Percentiles rank a stretch among this genome's conserved stretches.
Evolutionary conservation across 2,329 filamentous ascomycete species (phyloP).

Genomic region (Dothiorella sarmentorum): DNA sequence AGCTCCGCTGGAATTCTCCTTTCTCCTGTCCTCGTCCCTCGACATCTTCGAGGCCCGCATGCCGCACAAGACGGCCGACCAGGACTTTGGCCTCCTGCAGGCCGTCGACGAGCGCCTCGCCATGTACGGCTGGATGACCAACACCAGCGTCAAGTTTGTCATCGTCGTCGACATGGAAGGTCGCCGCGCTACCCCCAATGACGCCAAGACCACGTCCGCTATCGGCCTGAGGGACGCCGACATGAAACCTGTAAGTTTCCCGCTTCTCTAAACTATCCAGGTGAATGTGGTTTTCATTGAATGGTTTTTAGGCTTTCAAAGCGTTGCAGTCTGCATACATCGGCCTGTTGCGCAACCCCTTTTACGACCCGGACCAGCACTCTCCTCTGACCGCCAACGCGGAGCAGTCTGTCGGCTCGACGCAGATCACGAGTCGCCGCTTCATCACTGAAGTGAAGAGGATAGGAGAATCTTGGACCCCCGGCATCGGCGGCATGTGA

Average conservation of each 20-base stretch:
- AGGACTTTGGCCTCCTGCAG: constrained; percentile 88
- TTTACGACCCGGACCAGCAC: constrained; percentile 86
- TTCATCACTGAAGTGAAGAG: constrained; percentile 80
- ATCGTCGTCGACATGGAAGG: constrained; percentile 90
- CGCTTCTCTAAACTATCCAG: not conserved
- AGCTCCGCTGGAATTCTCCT: constrained; percentile 82
- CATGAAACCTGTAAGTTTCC: constrained; percentile 66
- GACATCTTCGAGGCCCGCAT: constrained; percentile 90
- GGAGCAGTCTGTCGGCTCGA: constrained; percentile 43
- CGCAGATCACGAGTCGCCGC: constrained; percentile 74
- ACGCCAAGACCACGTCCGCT: constrained; percentile 42
- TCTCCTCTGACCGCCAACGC: constrained; percentile 54
- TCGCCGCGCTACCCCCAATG: constrained; percentile 43
- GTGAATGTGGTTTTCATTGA: not conserved
- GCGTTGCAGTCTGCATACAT: constrained; percentile 94
- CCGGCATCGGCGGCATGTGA: constrained; percentile 64
- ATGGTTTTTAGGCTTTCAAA: constrained; percentile 64
- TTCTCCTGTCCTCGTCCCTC: constrained; percentile 84
- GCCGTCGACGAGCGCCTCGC: constrained; percentile 90
- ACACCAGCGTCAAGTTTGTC: constrained; percentile 88
- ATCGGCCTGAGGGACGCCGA: constrained; percentile 80
- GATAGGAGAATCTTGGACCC: constrained; percentile 82
- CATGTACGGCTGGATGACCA: constrained; percentile 94
- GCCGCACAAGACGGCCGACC: constrained; percentile 67
- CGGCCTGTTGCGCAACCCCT: constrained; percentile 83